Percentiles rank a stretch among this genome's conserved stretches.
Conservation (phyloP, 2,329 filamentous ascomycete species). For the Orbilia oligospora region DNA sequence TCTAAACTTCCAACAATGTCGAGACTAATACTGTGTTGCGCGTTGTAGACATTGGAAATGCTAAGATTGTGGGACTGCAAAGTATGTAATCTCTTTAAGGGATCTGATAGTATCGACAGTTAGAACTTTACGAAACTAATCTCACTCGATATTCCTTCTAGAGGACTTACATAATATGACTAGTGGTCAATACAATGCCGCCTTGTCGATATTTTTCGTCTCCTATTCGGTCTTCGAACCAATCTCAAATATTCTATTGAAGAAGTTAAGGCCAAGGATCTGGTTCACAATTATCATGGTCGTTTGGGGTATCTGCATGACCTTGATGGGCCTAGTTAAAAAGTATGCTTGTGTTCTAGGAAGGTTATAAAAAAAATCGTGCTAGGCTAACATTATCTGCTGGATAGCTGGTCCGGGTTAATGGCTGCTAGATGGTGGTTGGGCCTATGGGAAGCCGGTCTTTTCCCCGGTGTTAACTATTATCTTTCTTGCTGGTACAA, state of each 20-base stretch:
- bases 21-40: conserved; percentile 73
- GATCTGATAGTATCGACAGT: too few relatives aligned
- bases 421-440: conserved; percentile 80
- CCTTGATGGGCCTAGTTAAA: conserved; percentile 77
- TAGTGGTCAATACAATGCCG: conserved; percentile 78
- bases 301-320: conserved; percentile 71
- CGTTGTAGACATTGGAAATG: conserved; percentile 74
- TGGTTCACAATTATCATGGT: conserved; percentile 88
- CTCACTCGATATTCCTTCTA: conserved; percentile 1
- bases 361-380: neutral
- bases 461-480: conserved; percentile 84
- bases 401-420: conserved; percentile 72
- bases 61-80: conserved; percentile 73
- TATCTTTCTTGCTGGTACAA: conserved; percentile 89
- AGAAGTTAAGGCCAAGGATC: conserved; percentile 79
- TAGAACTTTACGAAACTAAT: conserved; percentile 1
- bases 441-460: conserved; percentile 80
- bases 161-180: conserved; percentile 70
- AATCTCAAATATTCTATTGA: conserved; percentile 84
- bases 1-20: conserved; percentile 48
- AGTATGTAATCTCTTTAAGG: conserved; percentile 67
- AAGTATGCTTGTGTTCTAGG: conserved; percentile 66
- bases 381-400: neutral
- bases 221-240: conserved; percentile 86
- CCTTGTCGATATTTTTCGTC: conserved; percentile 87